Evolutionary conservation across 257 asterid species (phyloP).

Genomic region (Fraxinus anomala): DNA sequence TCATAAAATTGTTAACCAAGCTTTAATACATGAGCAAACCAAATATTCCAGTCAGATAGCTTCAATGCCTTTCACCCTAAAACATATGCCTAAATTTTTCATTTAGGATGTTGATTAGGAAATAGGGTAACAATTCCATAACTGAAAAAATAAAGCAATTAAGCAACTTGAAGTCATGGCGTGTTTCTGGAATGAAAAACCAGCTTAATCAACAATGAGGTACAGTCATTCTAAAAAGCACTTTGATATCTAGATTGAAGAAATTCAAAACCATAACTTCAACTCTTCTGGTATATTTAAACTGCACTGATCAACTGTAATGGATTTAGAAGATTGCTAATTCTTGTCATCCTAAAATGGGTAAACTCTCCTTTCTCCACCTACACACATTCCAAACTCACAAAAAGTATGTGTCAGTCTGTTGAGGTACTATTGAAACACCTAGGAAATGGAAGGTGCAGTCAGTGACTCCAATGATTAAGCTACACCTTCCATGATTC

Average conservation of each 20-base stretch:
- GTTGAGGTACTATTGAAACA: background rate
- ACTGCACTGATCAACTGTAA: background rate
- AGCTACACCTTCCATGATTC: background rate
- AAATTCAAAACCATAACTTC: background rate
- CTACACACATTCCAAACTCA: background rate
- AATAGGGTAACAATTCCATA: slow-evolving; percentile 17
- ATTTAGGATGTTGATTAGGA: slow-evolving; percentile 24
- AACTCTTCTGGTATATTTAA: background rate
- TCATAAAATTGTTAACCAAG: slow-evolving; percentile 25
- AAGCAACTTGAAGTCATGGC: slow-evolving; percentile 16
- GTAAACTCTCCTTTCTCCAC: background rate
- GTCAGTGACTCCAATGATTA: background rate
- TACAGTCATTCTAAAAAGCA: background rate
- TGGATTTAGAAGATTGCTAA: background rate
- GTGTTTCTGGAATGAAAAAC: slow-evolving; percentile 8
- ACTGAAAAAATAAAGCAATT: slow-evolving; percentile 25
- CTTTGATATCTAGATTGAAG: background rate
- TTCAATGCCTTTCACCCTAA: slow-evolving; percentile 41
- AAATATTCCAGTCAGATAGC: slow-evolving; percentile 84
- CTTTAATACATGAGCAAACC: slow-evolving; percentile 44
- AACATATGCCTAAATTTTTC: slow-evolving; percentile 27
- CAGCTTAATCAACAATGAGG: slow-evolving; percentile 17
- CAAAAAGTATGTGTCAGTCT: background rate
- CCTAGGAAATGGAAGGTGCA: background rate
- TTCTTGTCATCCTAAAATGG: background rate